These are phyloP conservation scores for Fusarium goolgardi DNA, from an alignment of 2,329 filamentous ascomycete genomes.

Conservation along the genomic window DNA sequence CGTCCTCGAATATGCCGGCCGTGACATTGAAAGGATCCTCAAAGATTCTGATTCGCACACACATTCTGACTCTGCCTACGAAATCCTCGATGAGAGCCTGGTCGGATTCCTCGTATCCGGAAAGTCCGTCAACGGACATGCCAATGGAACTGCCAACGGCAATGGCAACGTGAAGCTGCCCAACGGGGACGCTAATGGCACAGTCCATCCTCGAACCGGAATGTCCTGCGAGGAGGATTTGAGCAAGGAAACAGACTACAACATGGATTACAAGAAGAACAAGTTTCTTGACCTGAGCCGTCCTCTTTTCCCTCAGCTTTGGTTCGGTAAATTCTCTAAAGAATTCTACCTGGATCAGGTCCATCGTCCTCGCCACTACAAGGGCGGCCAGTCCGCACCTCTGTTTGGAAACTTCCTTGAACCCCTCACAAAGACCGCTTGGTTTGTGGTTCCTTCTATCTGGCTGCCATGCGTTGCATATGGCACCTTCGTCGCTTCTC, in stretches of 20 bases:
- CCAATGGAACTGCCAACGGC: constrained; percentile 49
- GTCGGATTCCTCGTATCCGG: constrained; percentile 81
- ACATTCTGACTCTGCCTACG: constrained; percentile 94
- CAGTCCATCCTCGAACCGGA: constrained; percentile 75
- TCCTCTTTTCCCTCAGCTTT: constrained; percentile 89
- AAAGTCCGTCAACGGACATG: constrained; percentile 55
- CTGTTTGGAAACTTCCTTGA: constrained; percentile 99
- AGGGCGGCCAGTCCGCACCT: constrained; percentile 89
- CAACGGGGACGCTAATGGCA: constrained; percentile 52
- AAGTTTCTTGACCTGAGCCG: constrained; percentile 92
- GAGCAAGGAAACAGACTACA: constrained; percentile 82
- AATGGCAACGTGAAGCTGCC: constrained; percentile 41
- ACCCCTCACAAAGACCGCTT: constrained; percentile 92
- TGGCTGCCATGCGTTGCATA: constrained; percentile 88
- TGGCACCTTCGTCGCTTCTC: constrained; percentile 73
- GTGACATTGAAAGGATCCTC: constrained; percentile 85
- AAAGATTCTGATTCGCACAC: constrained; percentile 84
- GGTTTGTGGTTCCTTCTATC: constrained; percentile 86
- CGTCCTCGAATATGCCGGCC: constrained; percentile 89
- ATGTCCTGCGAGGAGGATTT: constrained; percentile 92
- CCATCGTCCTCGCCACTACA: constrained; percentile 95
- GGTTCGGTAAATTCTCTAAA: constrained; percentile 87
- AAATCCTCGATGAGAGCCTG: constrained; percentile 87
- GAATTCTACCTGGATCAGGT: constrained; percentile 98
- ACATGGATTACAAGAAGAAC: constrained; percentile 83